A percentile compares a stretch with the other conserved stretches of the same genome.
Conservation (phyloP, 1,284 basidiomycete genomes). For the Apiotrichum akiyoshidainum region DNA sequence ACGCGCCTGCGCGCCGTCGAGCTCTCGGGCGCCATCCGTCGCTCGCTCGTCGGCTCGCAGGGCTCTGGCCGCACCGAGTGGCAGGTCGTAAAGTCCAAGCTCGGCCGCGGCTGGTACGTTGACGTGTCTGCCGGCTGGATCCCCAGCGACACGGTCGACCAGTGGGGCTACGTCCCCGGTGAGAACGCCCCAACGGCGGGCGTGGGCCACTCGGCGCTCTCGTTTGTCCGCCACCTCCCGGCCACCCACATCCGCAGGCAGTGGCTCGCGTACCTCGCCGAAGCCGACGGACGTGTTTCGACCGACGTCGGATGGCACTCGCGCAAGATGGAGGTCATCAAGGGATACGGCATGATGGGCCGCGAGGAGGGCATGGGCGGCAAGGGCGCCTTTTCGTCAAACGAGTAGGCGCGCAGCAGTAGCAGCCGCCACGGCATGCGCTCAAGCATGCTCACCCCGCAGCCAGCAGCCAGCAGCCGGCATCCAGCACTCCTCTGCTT, state of each 20-base stretch:
- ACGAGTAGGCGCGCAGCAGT: constrained; percentile 53
- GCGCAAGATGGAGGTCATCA: constrained; percentile 93
- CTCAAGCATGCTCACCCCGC: too few species aligned
- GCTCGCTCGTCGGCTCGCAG: constrained; percentile 46
- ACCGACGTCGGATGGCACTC: constrained; percentile 93
- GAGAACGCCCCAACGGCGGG: background rate
- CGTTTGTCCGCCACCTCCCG: constrained; percentile 43
- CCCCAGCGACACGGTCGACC: constrained; percentile 12
- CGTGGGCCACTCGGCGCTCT: constrained; percentile 14
- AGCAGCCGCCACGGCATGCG: background rate
- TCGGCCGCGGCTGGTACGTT: constrained; percentile 92
- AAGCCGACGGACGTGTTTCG: constrained; percentile 81
- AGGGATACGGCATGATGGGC: constrained; percentile 84
- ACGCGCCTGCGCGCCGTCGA: constrained; percentile 86
- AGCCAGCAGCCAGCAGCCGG: too few species aligned
- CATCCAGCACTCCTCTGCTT: too few species aligned
- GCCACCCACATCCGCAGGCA: constrained; percentile 61
- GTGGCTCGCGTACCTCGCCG: constrained; percentile 69
- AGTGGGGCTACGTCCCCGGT: constrained; percentile 15
- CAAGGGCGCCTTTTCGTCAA: constrained; percentile 86
- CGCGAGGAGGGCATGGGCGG: constrained; percentile 89
- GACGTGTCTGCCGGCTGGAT: constrained; percentile 82
- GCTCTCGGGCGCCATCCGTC: constrained; percentile 70
- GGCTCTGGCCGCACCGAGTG: constrained; percentile 62
- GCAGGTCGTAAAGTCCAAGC: constrained; percentile 85